These are phyloP conservation scores for Artemisia tridentata DNA, from an alignment of 129 eudicot genomes.

Conservation along the genomic window DNA sequence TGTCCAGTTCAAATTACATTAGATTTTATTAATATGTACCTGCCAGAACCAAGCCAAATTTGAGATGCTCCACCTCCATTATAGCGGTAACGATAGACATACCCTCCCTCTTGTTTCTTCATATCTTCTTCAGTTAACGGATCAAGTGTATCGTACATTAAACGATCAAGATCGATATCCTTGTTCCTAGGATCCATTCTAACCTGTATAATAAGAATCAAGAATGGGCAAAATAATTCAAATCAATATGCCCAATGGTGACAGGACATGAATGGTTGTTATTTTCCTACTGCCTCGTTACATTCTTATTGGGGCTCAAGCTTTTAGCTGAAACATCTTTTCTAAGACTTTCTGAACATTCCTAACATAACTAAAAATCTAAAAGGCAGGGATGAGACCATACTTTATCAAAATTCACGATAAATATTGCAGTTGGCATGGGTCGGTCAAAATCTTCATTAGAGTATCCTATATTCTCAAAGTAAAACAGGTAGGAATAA, in stretches of 20 bases:
- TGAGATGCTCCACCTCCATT: constrained; percentile 95
- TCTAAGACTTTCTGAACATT: background rate
- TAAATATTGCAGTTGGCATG: constrained; percentile 79
- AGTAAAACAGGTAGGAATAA: constrained; percentile 76
- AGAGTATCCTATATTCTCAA: constrained; percentile 52
- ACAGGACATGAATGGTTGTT: background rate
- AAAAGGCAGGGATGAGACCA: constrained; percentile 13
- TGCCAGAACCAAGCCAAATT: constrained; percentile 91
- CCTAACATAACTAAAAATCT: constrained; percentile 6
- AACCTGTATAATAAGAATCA: constrained; percentile 43
- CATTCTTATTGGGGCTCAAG: constrained; percentile 13
- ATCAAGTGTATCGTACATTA: constrained; percentile 54
- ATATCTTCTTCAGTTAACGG: constrained; percentile 64
- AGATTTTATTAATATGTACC: constrained; percentile 41
- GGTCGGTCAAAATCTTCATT: constrained; percentile 70
- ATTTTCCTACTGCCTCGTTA: constrained; percentile 3
- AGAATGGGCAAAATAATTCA: background rate
- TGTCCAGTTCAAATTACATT: constrained; percentile 9
- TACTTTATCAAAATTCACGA: constrained; percentile 97
- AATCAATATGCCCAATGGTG: constrained; percentile 2
- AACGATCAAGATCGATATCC: constrained; percentile 65
- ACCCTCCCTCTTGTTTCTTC: constrained; percentile 85
- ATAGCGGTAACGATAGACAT: constrained; percentile 76
- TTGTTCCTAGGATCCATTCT: constrained; percentile 88
- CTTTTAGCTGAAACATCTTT: constrained; percentile 7